Evolutionary conservation across 2,329 filamentous ascomycete genomes (phyloP), one percentile per base, ranked within the genome.

Genomic region (Amauroascus niger): DNA sequence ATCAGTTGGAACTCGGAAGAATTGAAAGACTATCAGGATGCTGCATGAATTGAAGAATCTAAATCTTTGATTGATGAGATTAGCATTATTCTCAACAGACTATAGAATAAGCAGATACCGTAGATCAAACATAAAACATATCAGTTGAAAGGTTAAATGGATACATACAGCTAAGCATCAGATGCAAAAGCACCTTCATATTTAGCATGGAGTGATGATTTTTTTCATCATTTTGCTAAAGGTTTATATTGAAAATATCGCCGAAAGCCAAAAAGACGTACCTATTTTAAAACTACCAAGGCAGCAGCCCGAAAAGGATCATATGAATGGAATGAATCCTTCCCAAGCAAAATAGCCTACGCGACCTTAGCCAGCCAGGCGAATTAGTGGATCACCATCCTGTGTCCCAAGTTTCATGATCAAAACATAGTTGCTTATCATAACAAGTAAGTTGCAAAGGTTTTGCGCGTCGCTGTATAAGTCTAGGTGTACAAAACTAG

Each of bases 81-180:
- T 46, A 52, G 50, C n/a, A 39, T 20, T 46, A 46, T 39, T 13
- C 41, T 52, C 8, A 13, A 32, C 40, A 13, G 13, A 46, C 24
- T 30, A 45, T 11, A 28, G 24, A 24, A 45, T 22, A 45, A 28
- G 16, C 13, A 30, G 2, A 7, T n/a, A 28, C 14, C 24, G 20
- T 37, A 47, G 20, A 49, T 14, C 35, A 48, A 22, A 48, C 24
- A 53, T 11, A 32, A 56, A 61, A 60, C 58, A 65, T 66, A 69
- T 81, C 78, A 80, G 76, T 72, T 71, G 78, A 81, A 81, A 81
- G 78, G 80, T 80, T 78, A 80, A 80, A 75, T 74, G 75, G 75
- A 73, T 77, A 79, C 76, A 76, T 74, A 58, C 66, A 72, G 66
- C 70, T 71, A 78, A 76, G 70, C 77, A 79, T 73, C 65, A 73